These are phyloP conservation scores for Pseudoscleropodium purum DNA, from an alignment of 225 moss, liverwort and hornwort species.

Conservation along the genomic window DNA sequence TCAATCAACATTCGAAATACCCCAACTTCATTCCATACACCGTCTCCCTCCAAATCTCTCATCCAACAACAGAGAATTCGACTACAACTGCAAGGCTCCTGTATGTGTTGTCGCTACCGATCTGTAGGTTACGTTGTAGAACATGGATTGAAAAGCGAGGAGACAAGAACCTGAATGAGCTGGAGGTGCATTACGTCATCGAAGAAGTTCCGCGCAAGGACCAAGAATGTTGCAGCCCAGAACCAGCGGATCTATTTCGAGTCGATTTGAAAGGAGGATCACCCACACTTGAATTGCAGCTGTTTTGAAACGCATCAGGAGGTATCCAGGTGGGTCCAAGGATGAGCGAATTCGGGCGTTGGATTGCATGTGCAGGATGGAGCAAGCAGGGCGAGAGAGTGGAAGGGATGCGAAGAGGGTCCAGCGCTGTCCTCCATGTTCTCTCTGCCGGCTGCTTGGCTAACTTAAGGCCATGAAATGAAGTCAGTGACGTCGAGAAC, in stretches of 20 bases:
- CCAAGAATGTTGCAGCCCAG: neutral
- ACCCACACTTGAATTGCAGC: neutral
- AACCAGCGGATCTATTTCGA: neutral
- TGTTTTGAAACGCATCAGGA: neutral
- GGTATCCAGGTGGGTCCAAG: neutral
- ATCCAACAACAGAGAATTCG: neutral
- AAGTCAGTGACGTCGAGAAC: neutral
- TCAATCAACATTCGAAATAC: neutral
- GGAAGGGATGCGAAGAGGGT: conserved; percentile 21
- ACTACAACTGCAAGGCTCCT: neutral
- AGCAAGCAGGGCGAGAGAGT: conserved; percentile 3
- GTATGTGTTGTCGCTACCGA: neutral
- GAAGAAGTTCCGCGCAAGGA: neutral
- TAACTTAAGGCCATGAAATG: neutral
- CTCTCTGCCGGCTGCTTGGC: neutral
- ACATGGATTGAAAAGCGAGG: neutral
- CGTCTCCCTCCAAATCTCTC: neutral
- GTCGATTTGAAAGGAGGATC: neutral
- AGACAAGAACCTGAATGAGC: conserved; percentile 3
- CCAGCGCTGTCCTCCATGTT: neutral
- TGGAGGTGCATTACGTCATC: neutral
- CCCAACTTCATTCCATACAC: neutral
- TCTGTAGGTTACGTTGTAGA: neutral
- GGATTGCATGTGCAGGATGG: neutral
- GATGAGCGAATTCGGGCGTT: neutral